Evolutionary conservation across 441 rosid genomes (phyloP), one percentile per base, ranked within the genome.

Genomic region (Populus hybrid): DNA sequence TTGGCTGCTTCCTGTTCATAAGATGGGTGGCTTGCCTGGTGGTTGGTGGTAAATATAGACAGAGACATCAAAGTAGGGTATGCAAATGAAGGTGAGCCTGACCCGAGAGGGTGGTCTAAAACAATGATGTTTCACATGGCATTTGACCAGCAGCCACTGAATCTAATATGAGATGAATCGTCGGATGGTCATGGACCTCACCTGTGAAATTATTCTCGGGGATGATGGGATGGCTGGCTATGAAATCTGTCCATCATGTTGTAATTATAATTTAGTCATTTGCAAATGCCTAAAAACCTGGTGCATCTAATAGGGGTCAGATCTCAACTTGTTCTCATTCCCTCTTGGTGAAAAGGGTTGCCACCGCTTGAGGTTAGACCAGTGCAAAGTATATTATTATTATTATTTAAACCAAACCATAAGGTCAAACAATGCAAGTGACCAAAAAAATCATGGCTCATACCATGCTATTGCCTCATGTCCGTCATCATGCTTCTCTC

Each of bases 61-160:
- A 1, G 10, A 38, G 57, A 1, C 57, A 46, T 18, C 63, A 20
- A 53, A 53, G 21, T 6, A 18, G 63, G 23, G 63, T 6, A 8
- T 20, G 63, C 63, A 20, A n/a, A 20, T 7, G 3, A 57, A 57
- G 57, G 20, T 5, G 18, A 14, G 18, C 5, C 6, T 3, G 18
- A 8, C 65, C 59, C 59, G 9, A 34, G 42, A 18, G 42, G 14
- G 42, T n/a, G 18, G 24, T 61, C 3, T 24, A 64, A 24, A 21
- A 6, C 4, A n/a, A 38, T 71, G 20, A 23, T 67, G 79, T 71
- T 70, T 59, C 79, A 76, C 82, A 4, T 76, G 76, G 35, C 16
- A 68, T 70, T 70, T n/a, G 77, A 73, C 77, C 67, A 40, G 75
- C 76, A 8, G 63, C 63, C 23, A 57, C 8, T 57, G 23, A 57